Evolutionary conservation across 768 basidiomycete genomes (phyloP).

Genomic region (Rickenella mellea): DNA sequence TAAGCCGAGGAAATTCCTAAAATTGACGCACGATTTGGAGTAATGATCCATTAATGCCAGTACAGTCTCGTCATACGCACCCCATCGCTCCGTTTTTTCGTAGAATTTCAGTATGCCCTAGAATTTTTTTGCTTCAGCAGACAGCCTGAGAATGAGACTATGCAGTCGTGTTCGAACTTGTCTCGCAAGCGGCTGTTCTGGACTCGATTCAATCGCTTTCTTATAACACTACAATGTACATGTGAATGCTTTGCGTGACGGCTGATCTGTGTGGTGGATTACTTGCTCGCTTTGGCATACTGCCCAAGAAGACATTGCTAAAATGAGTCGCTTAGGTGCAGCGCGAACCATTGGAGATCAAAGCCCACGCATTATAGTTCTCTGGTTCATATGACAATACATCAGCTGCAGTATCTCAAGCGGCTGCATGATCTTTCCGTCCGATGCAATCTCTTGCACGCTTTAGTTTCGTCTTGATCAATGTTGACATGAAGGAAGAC

Average conservation of each 20-base stretch:
- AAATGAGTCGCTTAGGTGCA: background rate
- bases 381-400: constrained; percentile 68
- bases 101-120: constrained; percentile 71
- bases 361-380: constrained; percentile 87
- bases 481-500: constrained; percentile 8
- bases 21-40: constrained; percentile 42
- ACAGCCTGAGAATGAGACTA: constrained; percentile 10
- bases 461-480: constrained; percentile 71
- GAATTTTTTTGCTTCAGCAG: constrained; percentile 1
- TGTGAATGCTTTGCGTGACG: constrained; percentile 10
- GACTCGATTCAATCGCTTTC: constrained; percentile 63
- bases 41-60: constrained; percentile 50
- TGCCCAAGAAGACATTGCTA: constrained; percentile 81
- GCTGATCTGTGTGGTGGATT: constrained; percentile 22
- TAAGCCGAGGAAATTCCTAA: background rate
- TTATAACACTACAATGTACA: constrained; percentile 63
- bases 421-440: constrained; percentile 65
- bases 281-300: constrained; percentile 79
- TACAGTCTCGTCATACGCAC: constrained; percentile 43
- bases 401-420: constrained; percentile 55
- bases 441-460: constrained; percentile 62
- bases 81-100: constrained; percentile 53
- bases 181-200: constrained; percentile 70
- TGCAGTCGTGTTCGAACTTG: background rate
- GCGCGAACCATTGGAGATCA: background rate